These are phyloP conservation scores for Rhizopogon salebrosus DNA, from an alignment of 768 basidiomycete species.

Conservation along the genomic window DNA sequence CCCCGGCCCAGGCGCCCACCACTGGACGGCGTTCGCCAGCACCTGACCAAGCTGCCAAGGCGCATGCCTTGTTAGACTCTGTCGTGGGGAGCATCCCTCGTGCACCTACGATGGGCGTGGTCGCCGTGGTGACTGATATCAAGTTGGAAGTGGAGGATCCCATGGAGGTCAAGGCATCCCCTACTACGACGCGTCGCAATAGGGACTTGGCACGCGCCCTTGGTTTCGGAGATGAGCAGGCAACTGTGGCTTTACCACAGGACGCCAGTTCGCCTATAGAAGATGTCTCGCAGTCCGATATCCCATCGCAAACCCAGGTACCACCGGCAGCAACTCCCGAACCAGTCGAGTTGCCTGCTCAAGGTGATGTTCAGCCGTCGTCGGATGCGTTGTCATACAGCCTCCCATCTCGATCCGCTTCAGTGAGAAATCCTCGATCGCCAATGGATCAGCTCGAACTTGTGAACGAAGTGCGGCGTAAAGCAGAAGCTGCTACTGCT, in stretches of 20 bases:
- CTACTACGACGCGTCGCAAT: constrained; percentile 53
- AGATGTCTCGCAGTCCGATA: constrained; percentile 12
- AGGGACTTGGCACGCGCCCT: constrained; percentile 74
- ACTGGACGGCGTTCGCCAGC: constrained; percentile 26
- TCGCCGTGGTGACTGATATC: constrained; percentile 15
- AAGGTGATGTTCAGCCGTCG: constrained; percentile 7
- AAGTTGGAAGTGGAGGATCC: constrained; percentile 20
- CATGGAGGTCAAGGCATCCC: constrained; percentile 34
- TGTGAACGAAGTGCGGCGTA: constrained; percentile 60
- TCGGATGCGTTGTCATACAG: constrained; percentile 12
- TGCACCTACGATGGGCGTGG: constrained; percentile 19
- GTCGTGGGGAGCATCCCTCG: constrained; percentile 50
- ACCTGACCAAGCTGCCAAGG: constrained; percentile 51
- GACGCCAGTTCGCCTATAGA: constrained; percentile 10
- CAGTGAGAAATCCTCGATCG: constrained; percentile 34
- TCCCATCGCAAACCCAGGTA: constrained; percentile 12
- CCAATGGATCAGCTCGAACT: constrained; percentile 50
- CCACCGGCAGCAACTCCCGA: constrained; percentile 26
- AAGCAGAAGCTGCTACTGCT: constrained; percentile 60
- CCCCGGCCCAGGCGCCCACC: constrained; percentile 28
- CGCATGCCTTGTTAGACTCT: constrained; percentile 63
- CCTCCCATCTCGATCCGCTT: constrained; percentile 24
- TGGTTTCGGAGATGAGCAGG: constrained; percentile 49
- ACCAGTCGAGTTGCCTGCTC: constrained; percentile 23
- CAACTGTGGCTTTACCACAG: neutral